These are phyloP conservation scores for Nidularia sp. DNA, from an alignment of 768 basidiomycete genomes.

Conservation along the genomic window DNA sequence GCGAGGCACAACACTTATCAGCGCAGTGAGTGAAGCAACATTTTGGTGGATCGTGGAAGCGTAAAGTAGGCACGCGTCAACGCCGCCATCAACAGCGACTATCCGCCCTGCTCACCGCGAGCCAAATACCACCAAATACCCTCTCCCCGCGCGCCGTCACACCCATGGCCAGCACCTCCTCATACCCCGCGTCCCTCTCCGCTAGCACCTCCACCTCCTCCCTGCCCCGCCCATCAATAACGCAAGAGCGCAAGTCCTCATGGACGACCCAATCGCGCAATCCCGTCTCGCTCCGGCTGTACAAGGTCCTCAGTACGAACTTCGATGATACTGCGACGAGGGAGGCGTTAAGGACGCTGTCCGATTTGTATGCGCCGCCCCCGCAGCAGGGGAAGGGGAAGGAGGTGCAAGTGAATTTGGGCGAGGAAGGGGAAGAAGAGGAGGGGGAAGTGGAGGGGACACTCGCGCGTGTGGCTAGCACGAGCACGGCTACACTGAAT, in stretches of 20 bases:
- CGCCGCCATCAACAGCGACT: no score
- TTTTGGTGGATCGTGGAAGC: no score
- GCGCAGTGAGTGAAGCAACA: no score
- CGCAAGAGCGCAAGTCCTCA: constrained; percentile 14
- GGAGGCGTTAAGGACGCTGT: constrained; percentile 81
- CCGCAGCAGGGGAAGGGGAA: constrained; percentile 23
- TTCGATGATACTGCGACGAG: constrained; percentile 74
- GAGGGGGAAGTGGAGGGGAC: constrained; percentile 27
- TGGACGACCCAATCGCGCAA: constrained; percentile 39
- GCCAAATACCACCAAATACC: no score
- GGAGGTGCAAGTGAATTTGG: constrained; percentile 16
- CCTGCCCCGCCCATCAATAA: not conserved
- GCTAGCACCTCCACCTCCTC: no score
- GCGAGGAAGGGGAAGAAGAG: constrained; percentile 19
- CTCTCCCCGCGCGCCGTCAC: no score
- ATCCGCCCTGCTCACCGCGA: no score
- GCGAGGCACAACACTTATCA: no score
- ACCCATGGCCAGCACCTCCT: no score
- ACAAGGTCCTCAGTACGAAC: constrained; percentile 82
- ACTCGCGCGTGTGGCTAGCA: not conserved
- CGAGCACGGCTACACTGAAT: constrained; percentile 1
- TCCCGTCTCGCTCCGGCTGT: constrained; percentile 82
- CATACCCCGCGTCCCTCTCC: no score
- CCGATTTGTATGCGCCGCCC: constrained; percentile 60
- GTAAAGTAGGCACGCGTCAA: no score